These are phyloP conservation scores for Cercospora sp. DNA, from an alignment of 2,329 filamentous ascomycete species.

Conservation along the genomic window DNA sequence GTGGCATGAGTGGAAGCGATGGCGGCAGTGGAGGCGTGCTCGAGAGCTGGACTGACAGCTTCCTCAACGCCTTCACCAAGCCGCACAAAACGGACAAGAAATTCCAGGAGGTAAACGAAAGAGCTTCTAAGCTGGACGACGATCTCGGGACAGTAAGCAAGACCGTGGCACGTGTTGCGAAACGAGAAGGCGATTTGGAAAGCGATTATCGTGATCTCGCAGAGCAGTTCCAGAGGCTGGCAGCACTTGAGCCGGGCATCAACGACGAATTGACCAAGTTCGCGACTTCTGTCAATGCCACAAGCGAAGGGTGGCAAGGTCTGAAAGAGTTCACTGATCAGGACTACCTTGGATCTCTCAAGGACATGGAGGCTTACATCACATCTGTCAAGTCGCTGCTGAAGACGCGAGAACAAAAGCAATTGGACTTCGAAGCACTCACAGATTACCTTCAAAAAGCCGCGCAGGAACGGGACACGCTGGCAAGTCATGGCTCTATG, in stretches of 20 bases:
- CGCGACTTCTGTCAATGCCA: conserved; percentile 80
- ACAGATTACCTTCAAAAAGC: conserved; percentile 95
- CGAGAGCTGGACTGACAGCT: conserved; percentile 91
- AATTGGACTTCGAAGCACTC: conserved; percentile 93
- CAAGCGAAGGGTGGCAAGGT: conserved; percentile 71
- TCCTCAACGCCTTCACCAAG: conserved; percentile 96
- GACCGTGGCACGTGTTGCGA: conserved; percentile 85
- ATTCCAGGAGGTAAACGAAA: conserved; percentile 91
- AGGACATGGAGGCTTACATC: conserved; percentile 95
- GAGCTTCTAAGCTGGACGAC: conserved; percentile 89
- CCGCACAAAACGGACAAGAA: conserved; percentile 92
- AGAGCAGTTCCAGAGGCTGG: conserved; percentile 91
- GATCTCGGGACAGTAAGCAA: conserved; percentile 92
- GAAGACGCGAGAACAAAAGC: conserved; percentile 93
- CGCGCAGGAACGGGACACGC: conserved; percentile 77
- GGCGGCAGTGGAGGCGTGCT: conserved; percentile 69
- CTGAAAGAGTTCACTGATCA: conserved; percentile 91
- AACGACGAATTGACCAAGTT: conserved; percentile 82
- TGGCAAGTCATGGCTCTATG: conserved; percentile 61
- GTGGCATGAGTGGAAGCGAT: conserved; percentile 52
- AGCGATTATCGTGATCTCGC: conserved; percentile 85
- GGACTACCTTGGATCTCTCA: conserved; percentile 86
- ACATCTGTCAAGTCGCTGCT: conserved; percentile 82
- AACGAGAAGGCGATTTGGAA: conserved; percentile 84
- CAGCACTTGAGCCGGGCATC: conserved; percentile 82